Base-by-base conservation (phyloP, 1,139 yeast genomes). In the Geotrichum europaeum region DNA sequence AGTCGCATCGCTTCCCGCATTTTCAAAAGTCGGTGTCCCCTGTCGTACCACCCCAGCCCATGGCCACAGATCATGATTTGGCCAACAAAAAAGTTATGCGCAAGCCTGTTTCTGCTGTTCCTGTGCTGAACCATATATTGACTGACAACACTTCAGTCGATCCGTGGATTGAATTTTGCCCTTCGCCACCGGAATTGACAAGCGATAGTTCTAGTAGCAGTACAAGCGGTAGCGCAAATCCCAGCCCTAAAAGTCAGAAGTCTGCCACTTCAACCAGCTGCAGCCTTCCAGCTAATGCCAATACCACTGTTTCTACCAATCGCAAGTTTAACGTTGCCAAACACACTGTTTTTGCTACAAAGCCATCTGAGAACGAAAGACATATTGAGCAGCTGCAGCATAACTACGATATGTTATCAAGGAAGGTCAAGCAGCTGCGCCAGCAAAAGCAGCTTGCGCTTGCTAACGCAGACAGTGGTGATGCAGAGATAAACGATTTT, bases 381-480 rank as follows among this genome's bases (percentile, higher is more conserved):
- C 34, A 25, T 40, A 25, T 57, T 32, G 52, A 40, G 18, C 25
- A 25, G 7, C 24, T 52, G 20, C 56, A 57, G 34, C 12, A 40
- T 5, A 34, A n/a, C 10, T 53, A 57, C 28, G 49, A 57, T 15
- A 18, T 12, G 18, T 18, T 45, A 12, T 57, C 43, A 20, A 52
- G 34, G 18, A 52, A 57, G 20, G 53, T 57, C n/a, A 57, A 57
- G 49, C 15, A 45, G 28, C 55, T 57, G 10, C 49, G 51, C 10
- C 22, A 43, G 34, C 20, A 53, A 13, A 47, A 50, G 12, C 36
- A 51, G 20, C 47, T 40, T 40, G 28, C 12, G 9, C 18, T 24
- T 3, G 56, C 20, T 30, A 15, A 6, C 12, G 49, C 6, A 34
- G 49, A 40, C 13, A 43, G 32, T 13, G 13, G n/a, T 7, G 49